Percentiles rank a stretch among this genome's conserved stretches.
Conservation (phyloP, 2,329 filamentous ascomycete species). For the Exophiala phaeomuriformis region DNA sequence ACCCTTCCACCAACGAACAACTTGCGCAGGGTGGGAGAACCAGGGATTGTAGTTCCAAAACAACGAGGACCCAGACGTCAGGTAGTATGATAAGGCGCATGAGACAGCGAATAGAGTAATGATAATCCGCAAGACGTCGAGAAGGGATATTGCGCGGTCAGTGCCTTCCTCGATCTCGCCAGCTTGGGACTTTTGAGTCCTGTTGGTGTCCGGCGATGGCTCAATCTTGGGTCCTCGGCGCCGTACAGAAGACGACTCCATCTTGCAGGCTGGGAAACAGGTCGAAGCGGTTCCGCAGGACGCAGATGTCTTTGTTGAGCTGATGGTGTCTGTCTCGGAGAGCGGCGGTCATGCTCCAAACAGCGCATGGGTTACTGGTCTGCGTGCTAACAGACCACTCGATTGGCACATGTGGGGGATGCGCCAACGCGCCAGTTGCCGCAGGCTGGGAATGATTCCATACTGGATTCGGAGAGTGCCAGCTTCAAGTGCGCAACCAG, state of each 20-base stretch:
- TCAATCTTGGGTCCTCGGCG: slow-evolving; percentile 7
- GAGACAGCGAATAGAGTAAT: slow-evolving; percentile 60
- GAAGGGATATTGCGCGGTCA: slow-evolving; percentile 34
- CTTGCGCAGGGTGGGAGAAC: slow-evolving; percentile 52
- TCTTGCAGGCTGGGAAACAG: not conserved
- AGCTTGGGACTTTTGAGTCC: not conserved
- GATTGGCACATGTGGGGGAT: slow-evolving; percentile 5
- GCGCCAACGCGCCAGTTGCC: slow-evolving; percentile 3
- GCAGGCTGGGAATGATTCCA: slow-evolving; percentile 8
- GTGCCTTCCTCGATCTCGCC: slow-evolving; percentile 19
- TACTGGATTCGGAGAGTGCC: not conserved
- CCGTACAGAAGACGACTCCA: slow-evolving; percentile 12
- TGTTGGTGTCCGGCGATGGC: not conserved
- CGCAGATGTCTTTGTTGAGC: not conserved
- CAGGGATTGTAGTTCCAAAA: slow-evolving; percentile 61
- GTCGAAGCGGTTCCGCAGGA: not conserved
- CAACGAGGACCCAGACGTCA: slow-evolving; percentile 62
- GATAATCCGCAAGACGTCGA: slow-evolving; percentile 64
- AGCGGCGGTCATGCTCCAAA: not conserved
- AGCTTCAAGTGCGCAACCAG: slow-evolving; percentile 3
- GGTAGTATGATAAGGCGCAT: slow-evolving; percentile 65
- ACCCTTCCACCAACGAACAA: slow-evolving; percentile 52
- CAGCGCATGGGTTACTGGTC: not conserved
- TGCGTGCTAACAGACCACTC: not conserved
- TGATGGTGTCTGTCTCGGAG: not conserved